Evolutionary conservation across 345 rosid species (phyloP), one percentile per base, ranked within the genome.

Genomic region (Luvunga scandens): DNA sequence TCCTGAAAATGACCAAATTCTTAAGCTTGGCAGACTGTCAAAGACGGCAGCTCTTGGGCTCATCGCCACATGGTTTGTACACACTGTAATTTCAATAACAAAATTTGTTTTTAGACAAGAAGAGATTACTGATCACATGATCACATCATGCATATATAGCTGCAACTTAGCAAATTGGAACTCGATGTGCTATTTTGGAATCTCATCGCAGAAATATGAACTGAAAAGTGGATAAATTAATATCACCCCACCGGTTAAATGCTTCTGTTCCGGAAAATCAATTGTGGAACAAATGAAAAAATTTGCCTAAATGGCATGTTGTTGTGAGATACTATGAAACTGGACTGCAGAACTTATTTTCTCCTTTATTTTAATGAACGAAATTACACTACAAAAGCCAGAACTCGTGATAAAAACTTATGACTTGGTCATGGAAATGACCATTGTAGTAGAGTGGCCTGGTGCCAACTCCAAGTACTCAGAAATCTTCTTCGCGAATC

Each of bases 381-480:
- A 33, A 6, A 65, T 65, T 31, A 0, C 67, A 28, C 67, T 64
- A 12, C 22, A 64, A 30, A 6, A 64, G 9, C 67, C 12, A 30
- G 38, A 30, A 13, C 8, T 30, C 1, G 2, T 16, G n/a, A 16
- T 6, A 6, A 7, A 27, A 19, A 64, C 22, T 31, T 1, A 30
- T 31, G 39, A 63, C 21, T 78, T 22, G 80, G 71, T 19, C 66
- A 75, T 13, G 55, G 81, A 82, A 72, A 80, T 4, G 1, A 69
- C 69, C 9, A 71, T 48, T 10, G 55, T 68, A 33, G 76, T 72
- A 27, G 31, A 62, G 7, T 31, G 60, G 59, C 81, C 81, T n/a
- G 28, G 42, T 12, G 22, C 61, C 61, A 24, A 36, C 53, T 73
- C 81, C 34, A 78, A 72, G 65, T 78, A 78, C 18, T 72, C 72